These are phyloP conservation scores for Nicotiana tomentosiformis DNA, from an alignment of 257 asterid genomes.

Conservation along the genomic window DNA sequence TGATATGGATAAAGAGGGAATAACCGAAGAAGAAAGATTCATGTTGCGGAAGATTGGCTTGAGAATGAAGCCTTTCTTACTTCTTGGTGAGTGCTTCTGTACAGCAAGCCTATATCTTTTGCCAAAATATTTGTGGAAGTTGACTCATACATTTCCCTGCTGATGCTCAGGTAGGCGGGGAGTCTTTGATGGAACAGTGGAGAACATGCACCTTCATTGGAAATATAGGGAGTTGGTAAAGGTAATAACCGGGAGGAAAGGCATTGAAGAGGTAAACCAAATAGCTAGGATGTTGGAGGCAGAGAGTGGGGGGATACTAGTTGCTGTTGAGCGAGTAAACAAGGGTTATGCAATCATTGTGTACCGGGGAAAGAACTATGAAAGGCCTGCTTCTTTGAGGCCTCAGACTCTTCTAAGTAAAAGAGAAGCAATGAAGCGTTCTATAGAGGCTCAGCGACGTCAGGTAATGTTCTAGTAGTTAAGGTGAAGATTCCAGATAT, in stretches of 20 bases:
- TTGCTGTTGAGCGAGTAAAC: slow-evolving; percentile 80
- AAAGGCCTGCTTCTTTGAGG: slow-evolving; percentile 85
- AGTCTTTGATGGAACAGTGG: slow-evolving; percentile 93
- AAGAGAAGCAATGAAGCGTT: slow-evolving; percentile 90
- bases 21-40: slow-evolving; percentile 91
- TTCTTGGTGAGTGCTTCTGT: slow-evolving; percentile 58
- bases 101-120: neutral
- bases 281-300: slow-evolving; percentile 73
- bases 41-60: slow-evolving; percentile 95
- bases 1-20: slow-evolving; percentile 82
- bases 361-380: slow-evolving; percentile 93
- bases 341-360: slow-evolving; percentile 82
- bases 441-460: slow-evolving; percentile 81
- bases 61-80: slow-evolving; percentile 83
- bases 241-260: slow-evolving; percentile 62
- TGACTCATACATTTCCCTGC: neutral
- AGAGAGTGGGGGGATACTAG: slow-evolving; percentile 97
- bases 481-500: neutral
- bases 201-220: slow-evolving; percentile 99
- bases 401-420: slow-evolving; percentile 86
- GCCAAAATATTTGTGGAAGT: neutral
- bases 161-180: slow-evolving; percentile 80
- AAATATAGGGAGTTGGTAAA: slow-evolving; percentile 96
- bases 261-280: slow-evolving; percentile 62
- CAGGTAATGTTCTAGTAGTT: slow-evolving; percentile 41